Conservation (phyloP, 2,329 filamentous ascomycete species). For the Sporothrix pseudoabietina region DNA sequence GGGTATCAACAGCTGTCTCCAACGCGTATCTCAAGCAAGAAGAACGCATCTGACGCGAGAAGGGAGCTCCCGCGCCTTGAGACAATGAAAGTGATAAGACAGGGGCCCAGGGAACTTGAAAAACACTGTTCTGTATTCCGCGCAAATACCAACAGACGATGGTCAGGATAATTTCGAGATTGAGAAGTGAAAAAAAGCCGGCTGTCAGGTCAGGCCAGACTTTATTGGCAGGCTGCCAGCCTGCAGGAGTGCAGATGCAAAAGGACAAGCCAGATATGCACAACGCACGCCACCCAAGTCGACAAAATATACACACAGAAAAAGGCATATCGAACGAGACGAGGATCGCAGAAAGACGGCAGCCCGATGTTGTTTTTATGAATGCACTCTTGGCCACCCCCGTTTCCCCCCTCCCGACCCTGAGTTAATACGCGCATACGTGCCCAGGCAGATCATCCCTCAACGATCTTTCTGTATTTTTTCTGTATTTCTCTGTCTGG, state of each 20-base stretch:
- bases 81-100: neutral
- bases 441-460: neutral
- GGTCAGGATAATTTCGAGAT: neutral
- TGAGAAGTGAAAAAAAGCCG: neutral
- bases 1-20: conserved; percentile 1
- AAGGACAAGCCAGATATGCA: conserved; percentile 16
- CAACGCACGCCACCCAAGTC: conserved; percentile 18
- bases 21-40: conserved; percentile 5
- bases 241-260: conserved; percentile 15
- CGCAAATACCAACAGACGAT: neutral
- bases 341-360: neutral
- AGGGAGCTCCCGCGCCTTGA: conserved; percentile 2
- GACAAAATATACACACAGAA: neutral
- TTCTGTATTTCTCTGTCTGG: neutral
- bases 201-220: neutral
- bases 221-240: conserved; percentile 11
- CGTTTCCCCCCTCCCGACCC: neutral
- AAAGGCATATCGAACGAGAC: neutral
- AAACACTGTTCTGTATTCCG: neutral
- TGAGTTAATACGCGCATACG: neutral
- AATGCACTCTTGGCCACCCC: neutral
- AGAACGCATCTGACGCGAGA: conserved; percentile 7
- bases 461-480: no score
- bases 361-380: neutral
- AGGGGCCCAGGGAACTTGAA: neutral